A percentile compares a stretch with the other conserved stretches of the same genome.
These are phyloP conservation scores for Yamagishiella unicocca DNA, from an alignment of 139 green algal species.

Conservation along the genomic window DNA sequence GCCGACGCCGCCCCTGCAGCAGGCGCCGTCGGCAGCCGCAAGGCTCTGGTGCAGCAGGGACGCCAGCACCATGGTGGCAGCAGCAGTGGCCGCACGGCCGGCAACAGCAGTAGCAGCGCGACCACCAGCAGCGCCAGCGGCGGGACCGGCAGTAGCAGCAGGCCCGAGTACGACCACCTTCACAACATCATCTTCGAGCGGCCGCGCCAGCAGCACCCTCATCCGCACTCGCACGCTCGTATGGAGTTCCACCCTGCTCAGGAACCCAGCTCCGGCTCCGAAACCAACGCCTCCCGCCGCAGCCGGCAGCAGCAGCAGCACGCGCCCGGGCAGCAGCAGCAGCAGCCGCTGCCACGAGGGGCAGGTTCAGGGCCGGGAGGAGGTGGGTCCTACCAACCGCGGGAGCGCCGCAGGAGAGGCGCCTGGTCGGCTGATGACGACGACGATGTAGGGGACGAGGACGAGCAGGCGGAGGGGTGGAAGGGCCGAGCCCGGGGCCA, in stretches of 20 bases:
- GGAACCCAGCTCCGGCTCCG: no score
- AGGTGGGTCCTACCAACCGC: no score
- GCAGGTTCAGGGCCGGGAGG: no score
- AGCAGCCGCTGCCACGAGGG: no score
- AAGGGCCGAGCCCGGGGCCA: no score
- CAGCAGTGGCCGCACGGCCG: not conserved
- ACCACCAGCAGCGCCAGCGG: not conserved
- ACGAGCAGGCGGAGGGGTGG: not conserved
- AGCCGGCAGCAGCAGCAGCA: no score
- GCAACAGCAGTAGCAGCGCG: not conserved
- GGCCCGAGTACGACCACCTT: not conserved
- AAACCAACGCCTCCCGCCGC: no score
- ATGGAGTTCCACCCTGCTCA: no score
- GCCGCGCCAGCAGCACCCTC: not conserved
- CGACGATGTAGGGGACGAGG: not conserved
- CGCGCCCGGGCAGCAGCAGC: no score
- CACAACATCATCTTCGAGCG: not conserved
- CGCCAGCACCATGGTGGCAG: not conserved
- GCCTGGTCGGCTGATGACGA: not conserved
- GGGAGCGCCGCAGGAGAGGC: no score
- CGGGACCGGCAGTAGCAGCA: not conserved
- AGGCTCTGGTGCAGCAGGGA: not conserved
- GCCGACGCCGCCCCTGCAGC: no score
- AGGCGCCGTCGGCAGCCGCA: not conserved
- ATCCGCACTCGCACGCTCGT: not conserved